Evolutionary conservation across 371 early-diverging fungal genomes (phyloP).

Genomic region (Saksenaea vasiformis): DNA sequence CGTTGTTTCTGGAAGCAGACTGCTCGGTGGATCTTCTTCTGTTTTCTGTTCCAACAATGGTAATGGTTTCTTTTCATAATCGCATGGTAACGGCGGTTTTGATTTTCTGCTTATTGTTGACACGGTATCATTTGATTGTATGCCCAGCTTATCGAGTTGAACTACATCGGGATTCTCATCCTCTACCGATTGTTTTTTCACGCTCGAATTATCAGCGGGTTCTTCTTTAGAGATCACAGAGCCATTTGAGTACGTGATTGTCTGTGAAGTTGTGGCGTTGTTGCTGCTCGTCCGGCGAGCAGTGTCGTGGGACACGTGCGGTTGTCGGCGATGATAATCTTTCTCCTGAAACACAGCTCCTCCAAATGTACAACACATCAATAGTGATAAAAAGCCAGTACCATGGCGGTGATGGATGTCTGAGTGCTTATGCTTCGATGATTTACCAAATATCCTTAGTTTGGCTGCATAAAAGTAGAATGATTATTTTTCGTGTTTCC

Average conservation of each 20-base stretch:
- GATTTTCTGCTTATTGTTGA: constrained; percentile 2
- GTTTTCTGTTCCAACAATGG: not conserved
- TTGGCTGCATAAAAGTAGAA: constrained; percentile 6
- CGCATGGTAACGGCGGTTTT: not conserved
- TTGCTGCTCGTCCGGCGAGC: constrained; percentile 14
- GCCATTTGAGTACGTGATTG: constrained; percentile 17
- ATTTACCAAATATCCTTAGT: constrained; percentile 4
- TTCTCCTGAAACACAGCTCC: constrained; percentile 18
- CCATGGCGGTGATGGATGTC: constrained; percentile 18
- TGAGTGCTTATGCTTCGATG: constrained; percentile 4
- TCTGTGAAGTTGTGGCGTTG: constrained; percentile 15
- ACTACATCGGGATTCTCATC: not conserved
- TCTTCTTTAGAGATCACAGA: constrained; percentile 17
- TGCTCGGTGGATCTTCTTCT: not conserved
- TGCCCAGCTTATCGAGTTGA: not conserved
- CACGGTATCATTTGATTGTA: constrained; percentile 5
- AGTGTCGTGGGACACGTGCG: constrained; percentile 5
- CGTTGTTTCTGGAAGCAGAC: not conserved
- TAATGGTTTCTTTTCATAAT: not conserved
- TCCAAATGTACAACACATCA: constrained; percentile 22
- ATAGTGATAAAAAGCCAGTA: constrained; percentile 20
- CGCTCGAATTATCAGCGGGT: not conserved
- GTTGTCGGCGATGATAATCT: not conserved
- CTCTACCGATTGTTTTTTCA: not conserved
- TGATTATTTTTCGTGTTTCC: constrained; percentile 6